Evolutionary conservation across 345 rosid genomes (phyloP).

Genomic region (Mercurialis annua): DNA sequence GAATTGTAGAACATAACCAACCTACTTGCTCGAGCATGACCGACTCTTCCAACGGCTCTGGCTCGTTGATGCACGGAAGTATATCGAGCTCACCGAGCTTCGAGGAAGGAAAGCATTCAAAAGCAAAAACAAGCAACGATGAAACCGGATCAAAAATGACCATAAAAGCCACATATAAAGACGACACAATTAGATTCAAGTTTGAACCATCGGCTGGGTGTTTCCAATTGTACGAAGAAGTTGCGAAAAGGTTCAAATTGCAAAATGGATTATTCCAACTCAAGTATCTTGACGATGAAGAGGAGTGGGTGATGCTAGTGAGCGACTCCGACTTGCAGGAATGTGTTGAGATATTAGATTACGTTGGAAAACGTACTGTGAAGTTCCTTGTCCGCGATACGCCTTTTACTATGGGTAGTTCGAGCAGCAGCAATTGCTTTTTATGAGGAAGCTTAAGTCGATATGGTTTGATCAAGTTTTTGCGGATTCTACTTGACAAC

Average conservation of each 20-base stretch:
- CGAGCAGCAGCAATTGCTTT: conserved; percentile 58
- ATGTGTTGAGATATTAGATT: conserved; percentile 72
- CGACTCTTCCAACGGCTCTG: conserved; percentile 65
- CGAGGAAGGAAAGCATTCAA: conserved; percentile 41
- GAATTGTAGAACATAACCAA: conserved; percentile 38
- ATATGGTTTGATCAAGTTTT: neutral
- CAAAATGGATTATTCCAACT: conserved; percentile 68
- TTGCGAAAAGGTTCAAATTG: conserved; percentile 67
- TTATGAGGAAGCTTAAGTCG: conserved; percentile 26
- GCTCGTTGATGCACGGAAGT: conserved; percentile 46
- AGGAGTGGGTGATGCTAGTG: conserved; percentile 82
- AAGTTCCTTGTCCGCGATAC: conserved; percentile 67
- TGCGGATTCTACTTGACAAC: neutral
- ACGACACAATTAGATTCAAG: conserved; percentile 73
- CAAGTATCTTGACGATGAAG: conserved; percentile 83
- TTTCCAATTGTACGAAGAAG: conserved; percentile 69
- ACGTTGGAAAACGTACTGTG: conserved; percentile 46
- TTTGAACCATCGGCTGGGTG: conserved; percentile 61
- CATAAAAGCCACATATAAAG: conserved; percentile 76
- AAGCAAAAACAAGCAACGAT: conserved; percentile 24
- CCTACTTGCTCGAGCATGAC: conserved; percentile 54
- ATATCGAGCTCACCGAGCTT: conserved; percentile 55
- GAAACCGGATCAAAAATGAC: conserved; percentile 48
- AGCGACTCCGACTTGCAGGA: conserved; percentile 77
- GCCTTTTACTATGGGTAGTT: conserved; percentile 50